Percentiles rank a stretch among this genome's conserved stretches.
These are phyloP conservation scores for Annulohypoxylon bovei DNA, from an alignment of 495 filamentous ascomycete genomes.

Conservation along the genomic window DNA sequence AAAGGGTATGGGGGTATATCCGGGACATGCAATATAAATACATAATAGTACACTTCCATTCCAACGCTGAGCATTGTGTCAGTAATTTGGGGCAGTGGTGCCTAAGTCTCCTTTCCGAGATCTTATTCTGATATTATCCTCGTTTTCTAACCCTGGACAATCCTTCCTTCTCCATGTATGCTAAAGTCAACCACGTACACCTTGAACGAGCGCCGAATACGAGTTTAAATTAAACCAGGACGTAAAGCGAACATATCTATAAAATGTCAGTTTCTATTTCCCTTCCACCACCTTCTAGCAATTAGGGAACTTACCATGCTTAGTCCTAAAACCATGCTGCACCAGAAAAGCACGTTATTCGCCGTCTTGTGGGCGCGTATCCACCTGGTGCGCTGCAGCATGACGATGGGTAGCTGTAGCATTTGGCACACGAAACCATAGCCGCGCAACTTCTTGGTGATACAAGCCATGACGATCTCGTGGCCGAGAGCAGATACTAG, in stretches of 20 bases:
- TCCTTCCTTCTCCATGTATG: neutral
- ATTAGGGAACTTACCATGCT: conserved; percentile 71
- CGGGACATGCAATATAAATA: conserved; percentile 9
- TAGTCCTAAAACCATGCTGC: conserved; percentile 90
- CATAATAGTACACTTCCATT: conserved; percentile 9
- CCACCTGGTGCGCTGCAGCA: conserved; percentile 82
- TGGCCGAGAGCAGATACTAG: conserved; percentile 88
- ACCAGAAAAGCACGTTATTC: conserved; percentile 96
- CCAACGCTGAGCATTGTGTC: neutral
- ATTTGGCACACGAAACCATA: conserved; percentile 96
- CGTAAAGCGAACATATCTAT: conserved; percentile 65
- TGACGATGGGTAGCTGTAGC: conserved; percentile 93
- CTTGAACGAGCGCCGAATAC: neutral
- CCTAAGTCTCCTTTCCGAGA: neutral
- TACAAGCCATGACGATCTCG: conserved; percentile 96
- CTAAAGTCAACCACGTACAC: neutral
- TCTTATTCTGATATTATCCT: neutral
- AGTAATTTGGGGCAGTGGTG: neutral
- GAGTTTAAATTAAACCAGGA: conserved; percentile 51
- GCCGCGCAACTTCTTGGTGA: conserved; percentile 94
- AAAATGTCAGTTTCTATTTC: conserved; percentile 25
- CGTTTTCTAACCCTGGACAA: neutral
- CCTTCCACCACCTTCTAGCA: neutral
- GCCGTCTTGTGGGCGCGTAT: conserved; percentile 77
- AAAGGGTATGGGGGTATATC: conserved; percentile 12